phyloP scores from a whole-genome alignment of 371 early-diverging fungal genomes.

The Vairimorpha apis region DNA sequence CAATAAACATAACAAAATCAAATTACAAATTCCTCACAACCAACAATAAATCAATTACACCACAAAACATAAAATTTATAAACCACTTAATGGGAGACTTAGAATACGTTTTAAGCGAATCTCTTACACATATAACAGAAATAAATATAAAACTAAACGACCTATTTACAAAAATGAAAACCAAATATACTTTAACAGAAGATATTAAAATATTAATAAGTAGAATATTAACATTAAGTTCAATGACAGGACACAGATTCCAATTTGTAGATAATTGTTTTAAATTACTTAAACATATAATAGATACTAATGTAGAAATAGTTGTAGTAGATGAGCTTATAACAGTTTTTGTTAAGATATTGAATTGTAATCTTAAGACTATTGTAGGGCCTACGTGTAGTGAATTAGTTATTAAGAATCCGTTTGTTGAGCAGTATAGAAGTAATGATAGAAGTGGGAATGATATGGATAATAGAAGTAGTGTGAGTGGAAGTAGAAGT shows the following conservation, averaged over 20 bases:
- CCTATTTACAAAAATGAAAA: conserved; percentile 26
- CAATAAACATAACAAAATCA: conserved; percentile 24
- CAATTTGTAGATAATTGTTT: conserved; percentile 39
- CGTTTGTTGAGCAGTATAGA: no score
- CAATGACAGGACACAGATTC: conserved; percentile 26
- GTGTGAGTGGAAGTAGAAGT: no score
- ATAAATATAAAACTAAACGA: conserved; percentile 22
- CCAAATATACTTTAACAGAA: neutral
- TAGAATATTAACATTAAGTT: neutral
- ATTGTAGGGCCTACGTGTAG: conserved; percentile 85
- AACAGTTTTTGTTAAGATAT: conserved; percentile 82
- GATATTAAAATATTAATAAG: neutral
- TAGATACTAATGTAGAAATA: conserved; percentile 63
- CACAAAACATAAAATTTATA: conserved; percentile 40
- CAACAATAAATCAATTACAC: conserved; percentile 5
- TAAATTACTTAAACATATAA: conserved; percentile 34
- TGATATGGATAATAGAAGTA: no score
- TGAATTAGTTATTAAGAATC: conserved; percentile 73
- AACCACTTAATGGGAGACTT: conserved; percentile 53
- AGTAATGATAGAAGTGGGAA: no score
- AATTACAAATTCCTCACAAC: conserved; percentile 7
- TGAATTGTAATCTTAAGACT: conserved; percentile 80
- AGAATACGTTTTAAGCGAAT: conserved; percentile 40
- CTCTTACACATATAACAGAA: conserved; percentile 48
- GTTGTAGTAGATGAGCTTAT: conserved; percentile 81